These are phyloP conservation scores for Colletotrichum musae DNA, from an alignment of 2,329 filamentous ascomycete species.

Conservation along the genomic window DNA sequence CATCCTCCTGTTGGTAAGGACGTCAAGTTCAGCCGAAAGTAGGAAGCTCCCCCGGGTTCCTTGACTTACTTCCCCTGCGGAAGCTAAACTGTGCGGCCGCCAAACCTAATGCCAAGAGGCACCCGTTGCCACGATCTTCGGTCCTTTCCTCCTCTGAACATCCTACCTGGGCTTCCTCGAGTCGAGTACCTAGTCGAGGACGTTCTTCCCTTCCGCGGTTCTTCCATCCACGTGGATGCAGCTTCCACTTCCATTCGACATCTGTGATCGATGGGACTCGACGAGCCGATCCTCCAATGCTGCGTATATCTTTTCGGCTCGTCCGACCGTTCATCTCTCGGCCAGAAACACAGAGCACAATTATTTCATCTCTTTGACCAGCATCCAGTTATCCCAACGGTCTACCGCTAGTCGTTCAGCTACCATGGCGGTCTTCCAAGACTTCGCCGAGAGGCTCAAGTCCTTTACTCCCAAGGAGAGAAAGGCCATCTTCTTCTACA, in stretches of 20 bases:
- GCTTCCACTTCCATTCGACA: background rate
- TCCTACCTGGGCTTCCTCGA: background rate
- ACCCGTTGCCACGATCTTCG: background rate
- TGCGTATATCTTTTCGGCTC: background rate
- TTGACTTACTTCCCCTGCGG: background rate
- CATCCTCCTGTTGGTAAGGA: background rate
- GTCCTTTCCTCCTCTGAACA: background rate
- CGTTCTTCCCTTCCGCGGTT: background rate
- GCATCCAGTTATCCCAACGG: background rate
- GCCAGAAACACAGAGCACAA: too few relatives aligned
- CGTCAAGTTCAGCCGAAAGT: background rate
- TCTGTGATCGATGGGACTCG: background rate
- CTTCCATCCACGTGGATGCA: background rate
- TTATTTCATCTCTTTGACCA: too few relatives aligned
- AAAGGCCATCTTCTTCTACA: slow-evolving; percentile 62
- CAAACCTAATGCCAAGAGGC: background rate
- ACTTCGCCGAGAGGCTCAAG: slow-evolving; percentile 23
- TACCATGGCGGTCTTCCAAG: background rate
- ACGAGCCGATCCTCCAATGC: background rate
- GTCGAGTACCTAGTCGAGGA: background rate
- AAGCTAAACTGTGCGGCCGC: background rate
- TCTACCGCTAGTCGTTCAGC: background rate
- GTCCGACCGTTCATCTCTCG: too few relatives aligned
- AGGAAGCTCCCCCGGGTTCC: background rate
- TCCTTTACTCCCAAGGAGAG: slow-evolving; percentile 54